Base-by-base conservation (phyloP, 495 filamentous ascomycete species). In the Xylaria acuta region DNA sequence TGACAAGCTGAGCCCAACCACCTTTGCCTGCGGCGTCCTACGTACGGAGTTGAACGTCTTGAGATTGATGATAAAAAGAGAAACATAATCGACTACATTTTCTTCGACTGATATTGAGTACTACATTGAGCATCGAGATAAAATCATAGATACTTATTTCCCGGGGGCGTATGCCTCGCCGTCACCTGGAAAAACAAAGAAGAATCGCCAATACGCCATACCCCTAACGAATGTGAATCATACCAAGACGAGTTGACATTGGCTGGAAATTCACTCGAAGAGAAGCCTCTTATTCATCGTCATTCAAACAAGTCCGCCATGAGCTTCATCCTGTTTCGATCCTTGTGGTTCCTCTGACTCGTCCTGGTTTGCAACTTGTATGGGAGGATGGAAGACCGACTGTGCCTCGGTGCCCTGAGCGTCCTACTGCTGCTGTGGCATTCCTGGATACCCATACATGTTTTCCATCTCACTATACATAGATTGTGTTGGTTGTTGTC, bases 391-490 rank as follows among this genome's bases (percentile, higher is more conserved):
- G 45, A 56, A 65, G 68, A 54, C 62, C 45, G 47, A 34, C n/a
- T 38, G 51, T 45, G 45, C 53, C 71, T 38, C 43, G 32, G 65
- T 73, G 71, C 59, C 62, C 58, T 64, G 43, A 67, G 59, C 62
- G 41, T 43, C 43, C 75, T 79, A 79, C 88, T 95, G 94, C 82
- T 97, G 94, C 72, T 92, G 87, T 73, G 92, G 92, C 86, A 97
- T 92, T 72, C 89, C 85, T 45, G 91, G 87, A 81, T 93, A 96
- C 41, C 88, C 88, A 83, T 98, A 98, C 87, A 98, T 97, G 65
- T 86, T 87, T 73, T 94, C 93, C 78, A 95, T 89, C 56, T 90
- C 89, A 65, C 87, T 79, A 77, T 93, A 97, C 88, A 97, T 96
- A 34, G 77, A 75, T 49, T 78, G 76, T 75, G 90, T 90, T 54